A percentile compares a stretch with the other conserved stretches of the same genome.
phyloP scores from a whole-genome alignment of 805 yeast genomes.

The Barnettozyma californica region DNA sequence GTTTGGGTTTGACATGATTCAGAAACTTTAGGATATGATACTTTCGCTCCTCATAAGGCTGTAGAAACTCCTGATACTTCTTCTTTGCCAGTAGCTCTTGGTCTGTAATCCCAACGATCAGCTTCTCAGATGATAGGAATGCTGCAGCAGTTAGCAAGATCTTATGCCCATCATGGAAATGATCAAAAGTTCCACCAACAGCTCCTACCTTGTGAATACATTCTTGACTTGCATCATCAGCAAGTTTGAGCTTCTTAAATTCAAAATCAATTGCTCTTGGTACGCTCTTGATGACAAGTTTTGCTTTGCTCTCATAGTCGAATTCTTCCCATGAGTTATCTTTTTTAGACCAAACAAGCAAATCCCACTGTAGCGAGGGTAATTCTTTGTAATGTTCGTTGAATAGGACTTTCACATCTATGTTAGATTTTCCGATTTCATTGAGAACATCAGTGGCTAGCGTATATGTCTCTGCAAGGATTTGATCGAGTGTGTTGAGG shows the following conservation, averaged over 20 bases:
- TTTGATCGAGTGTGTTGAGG: conserved; percentile 19
- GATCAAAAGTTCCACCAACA: conserved; percentile 97
- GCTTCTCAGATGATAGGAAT: conserved; percentile 45
- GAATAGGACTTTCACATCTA: conserved; percentile 19
- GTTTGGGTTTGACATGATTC: conserved; percentile 37
- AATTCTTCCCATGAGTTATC: conserved; percentile 12
- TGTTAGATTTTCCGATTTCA: conserved; percentile 7
- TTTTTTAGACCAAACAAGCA: conserved; percentile 12
- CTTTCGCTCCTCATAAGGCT: conserved; percentile 50
- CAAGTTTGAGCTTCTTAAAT: conserved; percentile 5
- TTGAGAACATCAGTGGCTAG: conserved; percentile 14
- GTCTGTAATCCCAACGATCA: conserved; percentile 85
- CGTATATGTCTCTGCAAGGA: conserved; percentile 20
- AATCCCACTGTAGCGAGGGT: conserved; percentile 17
- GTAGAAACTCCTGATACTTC: conserved; percentile 60
- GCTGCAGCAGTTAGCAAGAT: conserved; percentile 70
- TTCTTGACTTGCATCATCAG: conserved; percentile 19
- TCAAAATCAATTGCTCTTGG: conserved; percentile 6
- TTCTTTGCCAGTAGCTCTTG: conserved; percentile 67
- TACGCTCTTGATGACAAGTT: conserved; percentile 6
- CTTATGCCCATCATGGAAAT: conserved; percentile 92
- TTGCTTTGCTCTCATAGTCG: conserved; percentile 10
- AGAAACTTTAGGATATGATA: conserved; percentile 46
- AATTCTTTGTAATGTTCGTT: conserved; percentile 21
- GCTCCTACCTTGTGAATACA: conserved; percentile 41